Conservation (phyloP, 2,329 filamentous ascomycete species). For the Xylariaceae sp. region DNA sequence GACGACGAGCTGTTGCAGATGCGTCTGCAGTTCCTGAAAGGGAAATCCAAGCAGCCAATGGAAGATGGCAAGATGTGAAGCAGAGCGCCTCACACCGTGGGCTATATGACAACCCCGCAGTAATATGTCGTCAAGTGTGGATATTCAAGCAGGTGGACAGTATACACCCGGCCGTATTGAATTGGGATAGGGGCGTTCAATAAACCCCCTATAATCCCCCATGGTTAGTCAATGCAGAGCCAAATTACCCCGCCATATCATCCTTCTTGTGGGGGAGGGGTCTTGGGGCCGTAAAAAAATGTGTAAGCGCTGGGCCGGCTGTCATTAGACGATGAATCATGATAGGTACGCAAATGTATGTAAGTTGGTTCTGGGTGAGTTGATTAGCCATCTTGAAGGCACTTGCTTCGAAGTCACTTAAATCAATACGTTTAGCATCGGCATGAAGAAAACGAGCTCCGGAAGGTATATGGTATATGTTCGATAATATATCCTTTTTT, state of each 20-base stretch:
- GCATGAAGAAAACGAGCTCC: too few species aligned
- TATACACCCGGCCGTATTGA: background rate
- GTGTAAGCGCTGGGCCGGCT: background rate
- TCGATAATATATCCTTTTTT: background rate
- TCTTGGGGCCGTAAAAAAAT: background rate
- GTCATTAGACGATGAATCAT: background rate
- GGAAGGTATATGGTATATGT: background rate
- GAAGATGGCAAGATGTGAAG: background rate
- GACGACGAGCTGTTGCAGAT: background rate
- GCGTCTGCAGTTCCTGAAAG: background rate
- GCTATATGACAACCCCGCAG: background rate
- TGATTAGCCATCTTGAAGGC: background rate
- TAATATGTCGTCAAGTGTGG: background rate
- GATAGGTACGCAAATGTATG: background rate
- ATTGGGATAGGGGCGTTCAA: background rate
- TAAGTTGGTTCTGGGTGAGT: background rate
- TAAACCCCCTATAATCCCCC: constrained; percentile 34
- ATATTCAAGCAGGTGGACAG: background rate
- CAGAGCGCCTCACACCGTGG: background rate
- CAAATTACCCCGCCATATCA: constrained; percentile 4
- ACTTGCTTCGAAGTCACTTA: background rate
- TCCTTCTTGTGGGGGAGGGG: background rate
- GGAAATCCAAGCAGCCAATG: background rate
- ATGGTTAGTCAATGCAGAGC: constrained; percentile 37
- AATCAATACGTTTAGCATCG: background rate